These are phyloP conservation scores for Mycena rebaudengoi DNA, from an alignment of 768 basidiomycete genomes.

Conservation along the genomic window DNA sequence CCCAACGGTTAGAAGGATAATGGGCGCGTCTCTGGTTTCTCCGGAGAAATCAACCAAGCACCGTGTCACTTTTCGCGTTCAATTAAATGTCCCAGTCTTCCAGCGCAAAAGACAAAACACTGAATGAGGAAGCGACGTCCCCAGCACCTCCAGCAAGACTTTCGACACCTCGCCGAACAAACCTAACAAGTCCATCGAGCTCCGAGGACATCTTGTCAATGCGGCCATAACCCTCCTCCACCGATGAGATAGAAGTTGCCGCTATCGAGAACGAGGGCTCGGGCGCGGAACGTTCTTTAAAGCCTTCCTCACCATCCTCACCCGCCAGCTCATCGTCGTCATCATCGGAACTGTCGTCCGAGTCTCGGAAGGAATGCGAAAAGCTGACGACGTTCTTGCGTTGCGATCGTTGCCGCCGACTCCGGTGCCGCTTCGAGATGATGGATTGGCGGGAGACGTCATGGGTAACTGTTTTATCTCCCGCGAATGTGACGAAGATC, in stretches of 20 bases:
- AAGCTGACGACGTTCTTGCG: constrained; percentile 71
- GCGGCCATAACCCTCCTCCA: constrained; percentile 56
- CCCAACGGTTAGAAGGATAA: too few species aligned
- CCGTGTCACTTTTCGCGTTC: too few species aligned
- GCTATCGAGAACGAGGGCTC: constrained; percentile 53
- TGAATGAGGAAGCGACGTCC: constrained; percentile 70
- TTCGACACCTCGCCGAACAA: constrained; percentile 75
- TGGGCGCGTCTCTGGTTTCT: too few species aligned
- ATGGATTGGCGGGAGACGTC: constrained; percentile 64
- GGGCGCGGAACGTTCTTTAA: constrained; percentile 26
- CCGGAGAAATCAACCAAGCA: too few species aligned
- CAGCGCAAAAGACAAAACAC: constrained; percentile 75
- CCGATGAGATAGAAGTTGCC: constrained; percentile 44
- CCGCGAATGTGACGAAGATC: constrained; percentile 66
- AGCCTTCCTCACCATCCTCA: constrained; percentile 38
- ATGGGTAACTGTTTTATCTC: constrained; percentile 65
- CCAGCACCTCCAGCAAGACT: constrained; percentile 68
- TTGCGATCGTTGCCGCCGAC: constrained; percentile 64
- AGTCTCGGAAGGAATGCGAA: constrained; percentile 45
- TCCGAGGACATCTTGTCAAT: constrained; percentile 74
- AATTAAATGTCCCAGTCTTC: constrained; percentile 91
- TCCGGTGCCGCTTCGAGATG: constrained; percentile 66
- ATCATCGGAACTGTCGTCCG: constrained; percentile 55
- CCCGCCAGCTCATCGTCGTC: constrained; percentile 47
- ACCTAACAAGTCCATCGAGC: constrained; percentile 75